Evolutionary conservation across 176 grass and related monocot species (phyloP).

Genomic region (Rhynchospora pubera): DNA sequence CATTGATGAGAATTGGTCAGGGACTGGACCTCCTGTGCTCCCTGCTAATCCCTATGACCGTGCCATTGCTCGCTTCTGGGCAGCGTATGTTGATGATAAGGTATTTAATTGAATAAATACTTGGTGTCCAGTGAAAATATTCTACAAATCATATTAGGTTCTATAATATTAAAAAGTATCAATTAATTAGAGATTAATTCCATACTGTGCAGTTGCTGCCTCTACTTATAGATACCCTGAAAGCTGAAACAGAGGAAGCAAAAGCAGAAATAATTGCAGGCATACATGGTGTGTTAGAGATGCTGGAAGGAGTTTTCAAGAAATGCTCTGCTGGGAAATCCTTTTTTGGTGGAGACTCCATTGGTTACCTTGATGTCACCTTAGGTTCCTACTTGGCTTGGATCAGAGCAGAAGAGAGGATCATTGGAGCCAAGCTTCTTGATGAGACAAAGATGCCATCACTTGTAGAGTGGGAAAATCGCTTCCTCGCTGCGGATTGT

Average conservation of each 20-base stretch:
- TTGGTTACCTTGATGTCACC: constrained; percentile 36
- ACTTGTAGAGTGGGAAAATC: constrained; percentile 31
- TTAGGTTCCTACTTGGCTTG: constrained; percentile 29
- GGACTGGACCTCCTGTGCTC: not conserved
- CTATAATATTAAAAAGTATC: not conserved
- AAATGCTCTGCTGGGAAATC: not conserved
- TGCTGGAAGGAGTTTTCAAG: constrained; percentile 31
- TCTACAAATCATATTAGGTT: not conserved
- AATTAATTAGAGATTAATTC: not conserved
- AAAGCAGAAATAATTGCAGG: constrained; percentile 19
- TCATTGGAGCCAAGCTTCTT: constrained; percentile 18
- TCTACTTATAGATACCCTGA: constrained; percentile 7
- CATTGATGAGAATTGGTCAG: constrained; percentile 16
- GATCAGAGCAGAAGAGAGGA: constrained; percentile 27
- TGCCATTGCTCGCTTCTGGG: constrained; percentile 38
- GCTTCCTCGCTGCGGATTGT: constrained; percentile 27
- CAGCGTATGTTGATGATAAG: constrained; percentile 39
- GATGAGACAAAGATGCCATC: constrained; percentile 28
- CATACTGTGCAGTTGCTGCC: constrained; percentile 20
- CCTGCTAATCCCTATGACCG: constrained; percentile 21
- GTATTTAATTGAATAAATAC: not conserved
- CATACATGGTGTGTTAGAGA: constrained; percentile 11
- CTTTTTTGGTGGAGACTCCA: constrained; percentile 31
- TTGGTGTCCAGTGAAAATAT: not conserved
- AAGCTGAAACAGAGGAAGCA: constrained; percentile 21